These are phyloP conservation scores for Candida awuae DNA, from an alignment of 805 yeast species.

Conservation along the genomic window DNA sequence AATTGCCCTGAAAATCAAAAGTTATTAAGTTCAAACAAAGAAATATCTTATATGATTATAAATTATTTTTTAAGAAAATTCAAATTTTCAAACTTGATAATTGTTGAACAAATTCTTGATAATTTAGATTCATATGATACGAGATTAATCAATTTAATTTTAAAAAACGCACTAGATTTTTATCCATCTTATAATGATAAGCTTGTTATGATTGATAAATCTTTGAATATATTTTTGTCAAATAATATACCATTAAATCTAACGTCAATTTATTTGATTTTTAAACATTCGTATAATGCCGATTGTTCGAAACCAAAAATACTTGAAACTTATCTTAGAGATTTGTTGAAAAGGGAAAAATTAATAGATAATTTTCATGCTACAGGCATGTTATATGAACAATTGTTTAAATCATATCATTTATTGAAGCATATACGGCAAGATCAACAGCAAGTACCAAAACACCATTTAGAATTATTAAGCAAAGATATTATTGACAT, in stretches of 20 bases:
- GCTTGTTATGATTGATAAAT: neutral
- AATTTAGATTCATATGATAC: slow-evolving; percentile 5
- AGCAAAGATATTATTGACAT: neutral
- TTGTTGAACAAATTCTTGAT: slow-evolving; percentile 1
- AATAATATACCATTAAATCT: neutral
- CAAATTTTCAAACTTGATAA: neutral
- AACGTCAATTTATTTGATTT: slow-evolving; percentile 5
- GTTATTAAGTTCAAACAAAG: slow-evolving; percentile 1
- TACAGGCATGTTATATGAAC: neutral
- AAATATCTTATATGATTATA: neutral
- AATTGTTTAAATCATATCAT: slow-evolving; percentile 3
- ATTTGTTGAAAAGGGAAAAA: neutral
- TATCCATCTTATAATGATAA: neutral
- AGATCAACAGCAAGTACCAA: too few relatives aligned
- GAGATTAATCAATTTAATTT: slow-evolving; percentile 5
- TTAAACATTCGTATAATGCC: neutral
- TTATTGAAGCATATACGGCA: neutral
- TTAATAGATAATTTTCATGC: slow-evolving; percentile 1
- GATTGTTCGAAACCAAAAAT: too few relatives aligned
- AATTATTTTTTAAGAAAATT: slow-evolving; percentile 8
- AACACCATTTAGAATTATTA: too few relatives aligned
- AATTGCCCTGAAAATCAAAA: neutral
- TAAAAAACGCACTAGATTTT: slow-evolving; percentile 5
- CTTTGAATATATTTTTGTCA: neutral
- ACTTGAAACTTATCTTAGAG: slow-evolving; percentile 1